A percentile compares a stretch with the other conserved stretches of the same genome.
Evolutionary conservation across 352 stramenopile genomes (phyloP).

Genomic region (Pythium grandisporangium): DNA sequence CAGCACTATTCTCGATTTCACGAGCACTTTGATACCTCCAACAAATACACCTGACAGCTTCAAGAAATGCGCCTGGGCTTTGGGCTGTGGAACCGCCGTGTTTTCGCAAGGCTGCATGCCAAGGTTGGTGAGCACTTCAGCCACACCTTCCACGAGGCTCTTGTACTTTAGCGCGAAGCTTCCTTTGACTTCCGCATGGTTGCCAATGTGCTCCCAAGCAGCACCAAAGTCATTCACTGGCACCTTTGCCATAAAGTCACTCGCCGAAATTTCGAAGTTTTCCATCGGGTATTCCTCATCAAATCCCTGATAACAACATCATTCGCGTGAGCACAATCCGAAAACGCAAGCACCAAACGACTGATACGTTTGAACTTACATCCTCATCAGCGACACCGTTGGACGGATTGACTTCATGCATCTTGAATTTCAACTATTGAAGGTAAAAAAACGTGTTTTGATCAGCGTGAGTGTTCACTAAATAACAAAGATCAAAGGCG

Average conservation of each 20-base stretch:
- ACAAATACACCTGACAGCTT: conserved; percentile 96
- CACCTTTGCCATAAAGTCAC: conserved; percentile 98
- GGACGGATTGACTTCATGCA: conserved; percentile 93
- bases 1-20: conserved; percentile 93
- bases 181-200: conserved; percentile 93
- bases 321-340: not conserved
- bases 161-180: conserved; percentile 97
- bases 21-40: conserved; percentile 90
- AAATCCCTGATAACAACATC: conserved; percentile 58
- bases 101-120: conserved; percentile 97
- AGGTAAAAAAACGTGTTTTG: not conserved
- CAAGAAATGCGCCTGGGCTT: conserved; percentile 93
- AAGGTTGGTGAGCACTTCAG: conserved; percentile 93
- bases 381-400: conserved; percentile 86
- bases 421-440: conserved; percentile 90
- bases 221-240: conserved; percentile 93
- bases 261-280: conserved; percentile 91
- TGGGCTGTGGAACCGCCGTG: conserved; percentile 81
- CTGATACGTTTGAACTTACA: conserved; percentile 13
- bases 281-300: conserved; percentile 99
- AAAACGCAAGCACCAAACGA: no score
- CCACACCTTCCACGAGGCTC: conserved; percentile 93
- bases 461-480: no score
- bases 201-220: conserved; percentile 94
- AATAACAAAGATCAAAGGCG: no score